Conservation (phyloP, 345 rosid genomes). For the Microcos paniculata region DNA sequence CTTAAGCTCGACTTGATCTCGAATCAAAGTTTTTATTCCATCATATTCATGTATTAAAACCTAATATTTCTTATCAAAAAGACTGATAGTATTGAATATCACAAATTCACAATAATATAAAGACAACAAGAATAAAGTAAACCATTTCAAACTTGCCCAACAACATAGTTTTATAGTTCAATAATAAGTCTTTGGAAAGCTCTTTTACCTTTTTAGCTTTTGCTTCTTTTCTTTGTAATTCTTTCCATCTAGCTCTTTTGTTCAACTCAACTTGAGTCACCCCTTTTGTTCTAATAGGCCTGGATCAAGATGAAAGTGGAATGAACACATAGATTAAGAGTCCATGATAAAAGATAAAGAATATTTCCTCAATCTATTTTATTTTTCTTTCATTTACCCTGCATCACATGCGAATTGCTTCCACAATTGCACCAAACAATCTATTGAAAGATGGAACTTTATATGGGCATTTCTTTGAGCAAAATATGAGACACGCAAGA, state of each 20-base stretch:
- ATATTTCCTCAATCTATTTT: not conserved
- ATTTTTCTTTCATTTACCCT: not conserved
- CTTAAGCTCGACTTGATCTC: no score
- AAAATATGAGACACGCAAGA: not conserved
- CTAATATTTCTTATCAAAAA: no score
- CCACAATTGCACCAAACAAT: not conserved
- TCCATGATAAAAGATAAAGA: not conserved
- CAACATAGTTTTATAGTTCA: no score
- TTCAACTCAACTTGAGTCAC: conserved; percentile 76
- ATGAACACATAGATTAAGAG: not conserved
- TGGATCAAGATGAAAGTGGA: conserved; percentile 27
- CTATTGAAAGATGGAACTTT: not conserved
- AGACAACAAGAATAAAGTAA: no score
- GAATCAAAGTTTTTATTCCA: no score
- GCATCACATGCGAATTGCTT: not conserved
- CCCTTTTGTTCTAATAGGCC: conserved; percentile 51
- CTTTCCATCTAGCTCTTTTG: conserved; percentile 71
- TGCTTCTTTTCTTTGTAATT: conserved; percentile 41
- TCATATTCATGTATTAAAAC: no score
- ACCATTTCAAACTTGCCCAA: no score
- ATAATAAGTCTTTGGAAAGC: conserved; percentile 62
- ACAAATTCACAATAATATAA: no score
- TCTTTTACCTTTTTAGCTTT: conserved; percentile 49
- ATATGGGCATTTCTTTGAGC: not conserved
- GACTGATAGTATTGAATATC: no score